A percentile compares a stretch with the other conserved stretches of the same genome.
These are phyloP conservation scores for Immersiella caudata DNA, from an alignment of 495 filamentous ascomycete species.

Conservation along the genomic window DNA sequence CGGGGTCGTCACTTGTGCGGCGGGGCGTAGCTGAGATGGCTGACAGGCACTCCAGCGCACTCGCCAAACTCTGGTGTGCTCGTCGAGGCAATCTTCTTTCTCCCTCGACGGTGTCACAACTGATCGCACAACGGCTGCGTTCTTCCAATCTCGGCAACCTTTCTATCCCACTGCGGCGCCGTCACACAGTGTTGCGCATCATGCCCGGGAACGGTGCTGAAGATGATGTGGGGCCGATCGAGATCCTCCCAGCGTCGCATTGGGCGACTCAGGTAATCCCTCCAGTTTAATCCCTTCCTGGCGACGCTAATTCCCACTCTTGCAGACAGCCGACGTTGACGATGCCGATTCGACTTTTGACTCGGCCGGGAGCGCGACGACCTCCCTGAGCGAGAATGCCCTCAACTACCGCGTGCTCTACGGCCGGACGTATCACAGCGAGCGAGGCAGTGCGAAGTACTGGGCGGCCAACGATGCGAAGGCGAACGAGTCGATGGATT, in stretches of 20 bases:
- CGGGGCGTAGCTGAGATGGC: too few species aligned
- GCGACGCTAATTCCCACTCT: background rate
- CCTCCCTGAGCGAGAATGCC: slow-evolving; percentile 48
- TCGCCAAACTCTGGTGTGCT: too few species aligned
- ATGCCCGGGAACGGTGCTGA: background rate
- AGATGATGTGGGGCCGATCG: background rate
- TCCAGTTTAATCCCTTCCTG: background rate
- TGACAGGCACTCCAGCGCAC: too few species aligned
- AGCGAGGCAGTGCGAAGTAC: slow-evolving; percentile 32
- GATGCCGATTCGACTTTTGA: slow-evolving; percentile 34
- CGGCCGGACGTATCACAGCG: slow-evolving; percentile 45
- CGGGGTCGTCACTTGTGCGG: background rate
- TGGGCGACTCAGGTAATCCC: background rate
- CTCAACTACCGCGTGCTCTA: slow-evolving; percentile 47
- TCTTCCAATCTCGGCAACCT: too few species aligned
- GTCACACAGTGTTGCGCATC: background rate
- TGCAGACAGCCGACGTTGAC: background rate
- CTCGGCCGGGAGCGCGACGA: slow-evolving; percentile 41
- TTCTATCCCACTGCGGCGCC: background rate
- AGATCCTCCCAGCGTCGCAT: background rate
- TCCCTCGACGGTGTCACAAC: too few species aligned
- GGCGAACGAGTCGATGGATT: slow-evolving; percentile 44
- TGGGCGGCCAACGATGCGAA: slow-evolving; percentile 47
- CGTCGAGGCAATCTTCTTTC: too few species aligned
- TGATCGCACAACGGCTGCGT: too few species aligned